These are phyloP conservation scores for Leptodermis oblonga DNA, from an alignment of 257 asterid genomes.

Conservation along the genomic window DNA sequence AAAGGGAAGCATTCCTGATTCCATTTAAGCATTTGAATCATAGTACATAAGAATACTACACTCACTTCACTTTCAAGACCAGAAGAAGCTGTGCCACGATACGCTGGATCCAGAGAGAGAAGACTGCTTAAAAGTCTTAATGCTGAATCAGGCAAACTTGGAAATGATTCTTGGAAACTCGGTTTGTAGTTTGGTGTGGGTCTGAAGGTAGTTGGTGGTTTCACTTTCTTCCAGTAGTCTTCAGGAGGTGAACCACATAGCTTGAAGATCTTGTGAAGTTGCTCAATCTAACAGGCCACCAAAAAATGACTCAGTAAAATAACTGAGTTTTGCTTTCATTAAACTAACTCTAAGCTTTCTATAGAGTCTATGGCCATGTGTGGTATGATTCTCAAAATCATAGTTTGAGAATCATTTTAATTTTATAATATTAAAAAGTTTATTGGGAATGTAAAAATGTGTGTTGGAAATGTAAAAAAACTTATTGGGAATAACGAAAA, in stretches of 20 bases:
- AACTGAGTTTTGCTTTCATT: not conserved
- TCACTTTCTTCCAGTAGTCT: conserved; percentile 70
- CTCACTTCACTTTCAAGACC: conserved; percentile 59
- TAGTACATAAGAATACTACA: not conserved
- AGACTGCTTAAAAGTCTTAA: conserved; percentile 46
- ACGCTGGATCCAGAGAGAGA: conserved; percentile 54
- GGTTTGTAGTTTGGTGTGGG: conserved; percentile 58
- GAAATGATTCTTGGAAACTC: conserved; percentile 45
- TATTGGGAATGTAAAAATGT: too few relatives aligned
- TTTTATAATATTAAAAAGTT: too few relatives aligned
- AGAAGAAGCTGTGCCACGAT: conserved; percentile 55
- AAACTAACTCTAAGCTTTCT: not conserved
- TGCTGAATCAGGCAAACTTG: conserved; percentile 49
- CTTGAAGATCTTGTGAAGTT: conserved; percentile 77
- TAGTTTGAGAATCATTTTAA: too few relatives aligned
- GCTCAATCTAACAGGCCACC: conserved; percentile 51
- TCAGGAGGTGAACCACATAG: conserved; percentile 79
- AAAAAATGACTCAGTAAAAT: not conserved
- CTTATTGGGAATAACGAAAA: too few relatives aligned
- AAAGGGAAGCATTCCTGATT: not conserved
- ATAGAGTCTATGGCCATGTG: not conserved
- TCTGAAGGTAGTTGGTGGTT: conserved; percentile 66
- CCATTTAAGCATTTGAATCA: not conserved
- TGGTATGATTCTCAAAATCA: too few relatives aligned
- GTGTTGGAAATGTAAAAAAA: too few relatives aligned